These are phyloP conservation scores for Daedaleopsis nitida DNA, from an alignment of 768 basidiomycete species.

Conservation along the genomic window DNA sequence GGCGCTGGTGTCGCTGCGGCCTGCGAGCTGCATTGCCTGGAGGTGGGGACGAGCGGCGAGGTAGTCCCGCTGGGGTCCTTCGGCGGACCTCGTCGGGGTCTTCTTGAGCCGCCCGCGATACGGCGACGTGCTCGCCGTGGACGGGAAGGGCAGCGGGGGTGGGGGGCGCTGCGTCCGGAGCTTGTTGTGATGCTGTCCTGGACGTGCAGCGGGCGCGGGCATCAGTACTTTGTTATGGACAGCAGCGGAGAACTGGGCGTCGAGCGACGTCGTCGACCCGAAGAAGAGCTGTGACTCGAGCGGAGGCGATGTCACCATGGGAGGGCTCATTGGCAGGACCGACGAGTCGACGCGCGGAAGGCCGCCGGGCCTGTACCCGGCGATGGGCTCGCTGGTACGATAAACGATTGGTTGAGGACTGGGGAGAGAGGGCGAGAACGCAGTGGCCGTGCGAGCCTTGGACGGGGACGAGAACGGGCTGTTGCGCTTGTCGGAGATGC, in stretches of 20 bases:
- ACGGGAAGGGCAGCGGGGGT: slow-evolving; percentile 21
- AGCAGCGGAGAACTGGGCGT: slow-evolving; percentile 6
- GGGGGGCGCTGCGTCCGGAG: slow-evolving; percentile 26
- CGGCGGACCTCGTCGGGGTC: slow-evolving; percentile 4
- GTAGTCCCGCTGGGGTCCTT: too few relatives aligned
- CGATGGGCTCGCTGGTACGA: not conserved
- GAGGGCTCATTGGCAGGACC: slow-evolving; percentile 57
- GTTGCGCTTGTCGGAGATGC: slow-evolving; percentile 30
- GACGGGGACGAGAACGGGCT: slow-evolving; percentile 25
- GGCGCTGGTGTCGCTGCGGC: not conserved
- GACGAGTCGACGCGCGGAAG: slow-evolving; percentile 35
- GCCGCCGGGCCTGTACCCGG: slow-evolving; percentile 7
- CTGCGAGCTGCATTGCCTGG: not conserved
- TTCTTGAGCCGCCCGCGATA: slow-evolving; percentile 24
- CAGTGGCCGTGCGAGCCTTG: slow-evolving; percentile 4
- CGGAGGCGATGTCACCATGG: slow-evolving; percentile 56
- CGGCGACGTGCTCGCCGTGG: slow-evolving; percentile 19
- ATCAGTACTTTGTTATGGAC: too few relatives aligned
- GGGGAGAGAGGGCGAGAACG: not conserved
- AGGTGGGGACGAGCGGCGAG: not conserved
- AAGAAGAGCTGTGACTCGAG: slow-evolving; percentile 61
- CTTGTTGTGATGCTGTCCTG: slow-evolving; percentile 12
- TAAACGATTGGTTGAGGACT: too few relatives aligned
- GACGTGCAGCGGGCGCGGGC: too few relatives aligned
- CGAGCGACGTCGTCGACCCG: slow-evolving; percentile 19